Conservation (phyloP, 2,329 filamentous ascomycete genomes). For the Cadophora luteo-olivacea region DNA sequence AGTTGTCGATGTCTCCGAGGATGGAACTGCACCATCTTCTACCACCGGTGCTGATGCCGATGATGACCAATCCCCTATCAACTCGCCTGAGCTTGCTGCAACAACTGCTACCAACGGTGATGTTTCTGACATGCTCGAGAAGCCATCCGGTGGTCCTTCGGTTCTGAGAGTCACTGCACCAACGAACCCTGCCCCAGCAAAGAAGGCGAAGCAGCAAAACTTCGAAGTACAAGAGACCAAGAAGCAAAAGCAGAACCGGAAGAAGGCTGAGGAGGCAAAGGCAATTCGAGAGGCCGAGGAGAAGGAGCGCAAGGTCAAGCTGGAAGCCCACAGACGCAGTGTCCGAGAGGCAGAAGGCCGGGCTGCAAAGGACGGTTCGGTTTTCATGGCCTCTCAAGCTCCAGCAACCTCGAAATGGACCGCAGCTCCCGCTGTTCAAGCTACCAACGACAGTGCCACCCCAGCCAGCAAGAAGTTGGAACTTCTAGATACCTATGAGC, state of each 20-base stretch:
- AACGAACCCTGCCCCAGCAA: slow-evolving; percentile 61
- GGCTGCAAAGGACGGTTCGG: slow-evolving; percentile 79
- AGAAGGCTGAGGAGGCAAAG: slow-evolving; percentile 86
- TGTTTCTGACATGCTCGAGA: slow-evolving; percentile 92
- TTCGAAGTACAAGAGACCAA: slow-evolving; percentile 79
- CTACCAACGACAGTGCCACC: slow-evolving; percentile 32
- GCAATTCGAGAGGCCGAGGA: slow-evolving; percentile 77
- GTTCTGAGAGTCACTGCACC: slow-evolving; percentile 80
- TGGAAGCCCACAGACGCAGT: slow-evolving; percentile 83
- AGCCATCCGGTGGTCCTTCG: slow-evolving; percentile 69
- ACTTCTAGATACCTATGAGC: slow-evolving; percentile 65
- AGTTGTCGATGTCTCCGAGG: slow-evolving; percentile 48
- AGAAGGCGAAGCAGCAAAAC: slow-evolving; percentile 58
- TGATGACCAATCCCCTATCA: slow-evolving; percentile 76
- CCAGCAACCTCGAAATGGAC: slow-evolving; percentile 55
- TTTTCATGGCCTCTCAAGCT: slow-evolving; percentile 56
- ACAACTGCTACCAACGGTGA: slow-evolving; percentile 59
- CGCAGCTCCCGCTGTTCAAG: slow-evolving; percentile 40
- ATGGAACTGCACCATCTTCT: slow-evolving; percentile 69
- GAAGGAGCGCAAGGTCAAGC: slow-evolving; percentile 73
- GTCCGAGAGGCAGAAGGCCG: slow-evolving; percentile 85
- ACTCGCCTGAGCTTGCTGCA: slow-evolving; percentile 67
- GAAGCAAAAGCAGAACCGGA: slow-evolving; percentile 93
- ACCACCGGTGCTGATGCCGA: slow-evolving; percentile 78
- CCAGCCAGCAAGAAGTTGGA: slow-evolving; percentile 49